Percentiles rank a stretch among this genome's conserved stretches.
phyloP scores from a whole-genome alignment of 495 filamentous ascomycete genomes.

The Aspergillus coremiiformis region DNA sequence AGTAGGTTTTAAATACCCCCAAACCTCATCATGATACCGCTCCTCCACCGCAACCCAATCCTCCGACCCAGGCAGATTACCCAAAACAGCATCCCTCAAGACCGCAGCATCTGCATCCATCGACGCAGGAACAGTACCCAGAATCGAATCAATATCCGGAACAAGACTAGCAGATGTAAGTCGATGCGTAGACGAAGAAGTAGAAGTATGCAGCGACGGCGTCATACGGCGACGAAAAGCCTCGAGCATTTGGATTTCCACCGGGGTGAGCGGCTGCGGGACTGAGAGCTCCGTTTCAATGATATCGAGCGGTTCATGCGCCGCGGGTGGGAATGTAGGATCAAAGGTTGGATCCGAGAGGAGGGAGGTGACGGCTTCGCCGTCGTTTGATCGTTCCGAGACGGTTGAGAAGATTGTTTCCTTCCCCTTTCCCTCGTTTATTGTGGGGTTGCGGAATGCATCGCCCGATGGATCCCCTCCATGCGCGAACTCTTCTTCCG shows the following conservation, averaged over 20 bases:
- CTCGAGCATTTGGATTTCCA: slow-evolving; percentile 30
- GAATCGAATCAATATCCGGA: slow-evolving; percentile 36
- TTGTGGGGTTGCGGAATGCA: neutral
- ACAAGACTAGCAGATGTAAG: slow-evolving; percentile 32
- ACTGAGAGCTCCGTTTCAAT: slow-evolving; percentile 23
- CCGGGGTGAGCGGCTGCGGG: slow-evolving; percentile 16
- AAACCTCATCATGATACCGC: slow-evolving; percentile 68
- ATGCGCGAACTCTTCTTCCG: slow-evolving; percentile 28
- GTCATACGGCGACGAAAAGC: slow-evolving; percentile 25
- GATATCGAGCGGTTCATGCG: slow-evolving; percentile 34
- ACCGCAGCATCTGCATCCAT: slow-evolving; percentile 7
- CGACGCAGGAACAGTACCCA: slow-evolving; percentile 16
- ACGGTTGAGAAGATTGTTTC: neutral
- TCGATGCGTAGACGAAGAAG: neutral
- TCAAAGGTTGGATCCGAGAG: slow-evolving; percentile 47
- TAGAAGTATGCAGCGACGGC: neutral
- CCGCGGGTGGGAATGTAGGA: slow-evolving; percentile 31
- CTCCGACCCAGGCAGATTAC: slow-evolving; percentile 26
- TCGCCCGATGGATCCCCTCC: neutral
- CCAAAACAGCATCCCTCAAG: slow-evolving; percentile 28
- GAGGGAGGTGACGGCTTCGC: slow-evolving; percentile 41
- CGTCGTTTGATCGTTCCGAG: slow-evolving; percentile 23
- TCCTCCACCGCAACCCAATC: slow-evolving; percentile 59
- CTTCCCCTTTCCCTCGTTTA: slow-evolving; percentile 19
- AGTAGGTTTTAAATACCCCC: slow-evolving; percentile 62